Conservation (phyloP, 2,329 filamentous ascomycete genomes). For the Xylaria hypoxylon region DNA sequence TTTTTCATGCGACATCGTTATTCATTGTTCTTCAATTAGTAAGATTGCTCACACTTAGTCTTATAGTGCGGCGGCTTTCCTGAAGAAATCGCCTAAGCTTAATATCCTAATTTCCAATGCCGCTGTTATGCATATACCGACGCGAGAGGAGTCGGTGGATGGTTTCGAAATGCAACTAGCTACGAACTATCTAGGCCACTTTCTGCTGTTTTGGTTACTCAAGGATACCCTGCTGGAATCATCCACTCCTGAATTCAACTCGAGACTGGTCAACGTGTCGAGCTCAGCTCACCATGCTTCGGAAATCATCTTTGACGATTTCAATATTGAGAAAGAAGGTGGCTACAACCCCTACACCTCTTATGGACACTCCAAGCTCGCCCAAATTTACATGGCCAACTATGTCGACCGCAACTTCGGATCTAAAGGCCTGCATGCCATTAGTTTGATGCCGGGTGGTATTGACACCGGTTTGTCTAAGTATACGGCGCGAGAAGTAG, state of each 20-base stretch:
- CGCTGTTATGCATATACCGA: too few species aligned
- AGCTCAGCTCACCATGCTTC: neutral
- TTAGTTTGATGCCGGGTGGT: slow-evolving; percentile 38
- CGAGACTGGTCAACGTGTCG: slow-evolving; percentile 18
- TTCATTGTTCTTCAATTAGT: too few species aligned
- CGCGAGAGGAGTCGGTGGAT: too few species aligned
- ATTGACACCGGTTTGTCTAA: slow-evolving; percentile 3
- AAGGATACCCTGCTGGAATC: slow-evolving; percentile 6
- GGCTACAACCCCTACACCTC: slow-evolving; percentile 8
- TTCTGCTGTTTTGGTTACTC: slow-evolving; percentile 17
- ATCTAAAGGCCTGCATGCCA: slow-evolving; percentile 53
- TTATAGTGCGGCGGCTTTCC: too few species aligned
- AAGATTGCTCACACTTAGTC: too few species aligned
- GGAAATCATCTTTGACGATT: slow-evolving; percentile 13
- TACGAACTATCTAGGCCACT: slow-evolving; percentile 27
- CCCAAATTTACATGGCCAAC: slow-evolving; percentile 60
- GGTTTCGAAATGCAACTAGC: too few species aligned
- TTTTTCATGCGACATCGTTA: too few species aligned
- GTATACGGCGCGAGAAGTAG: neutral
- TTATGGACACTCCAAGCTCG: slow-evolving; percentile 57
- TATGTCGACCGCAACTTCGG: slow-evolving; percentile 60
- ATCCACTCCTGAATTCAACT: neutral
- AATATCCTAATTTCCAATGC: too few species aligned
- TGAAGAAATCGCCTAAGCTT: too few species aligned
- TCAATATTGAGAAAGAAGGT: slow-evolving; percentile 10